Conservation (phyloP, 768 basidiomycete species). For the Hemileccinum impolitum region DNA sequence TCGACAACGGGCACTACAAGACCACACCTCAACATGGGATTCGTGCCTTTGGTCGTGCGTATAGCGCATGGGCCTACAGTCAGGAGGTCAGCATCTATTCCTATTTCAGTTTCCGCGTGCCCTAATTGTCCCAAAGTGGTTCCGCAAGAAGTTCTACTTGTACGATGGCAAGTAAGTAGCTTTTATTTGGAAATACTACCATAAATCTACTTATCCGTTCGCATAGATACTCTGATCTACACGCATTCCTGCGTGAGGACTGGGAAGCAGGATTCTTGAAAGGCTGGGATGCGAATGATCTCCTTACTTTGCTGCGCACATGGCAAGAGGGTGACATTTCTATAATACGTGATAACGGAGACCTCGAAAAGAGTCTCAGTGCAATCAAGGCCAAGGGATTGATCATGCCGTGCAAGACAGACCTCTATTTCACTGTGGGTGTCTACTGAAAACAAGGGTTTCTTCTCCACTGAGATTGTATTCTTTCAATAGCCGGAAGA, state of each 20-base stretch:
- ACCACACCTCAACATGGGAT: constrained; percentile 45
- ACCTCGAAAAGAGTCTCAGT: constrained; percentile 38
- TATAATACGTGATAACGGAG: constrained; percentile 38
- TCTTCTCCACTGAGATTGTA: too few species aligned
- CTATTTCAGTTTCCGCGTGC: background rate
- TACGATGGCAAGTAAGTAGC: constrained; percentile 36
- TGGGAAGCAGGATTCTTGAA: constrained; percentile 47
- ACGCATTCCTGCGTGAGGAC: constrained; percentile 47
- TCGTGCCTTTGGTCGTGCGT: constrained; percentile 54
- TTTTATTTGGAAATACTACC: too few species aligned
- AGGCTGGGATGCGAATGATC: constrained; percentile 54
- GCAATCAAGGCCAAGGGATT: constrained; percentile 50
- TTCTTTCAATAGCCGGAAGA: constrained; percentile 47
- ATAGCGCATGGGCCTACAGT: constrained; percentile 58
- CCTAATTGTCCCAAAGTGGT: constrained; percentile 42
- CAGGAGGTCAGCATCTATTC: constrained; percentile 39
- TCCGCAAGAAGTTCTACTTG: constrained; percentile 45
- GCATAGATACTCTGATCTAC: constrained; percentile 43
- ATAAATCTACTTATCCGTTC: background rate
- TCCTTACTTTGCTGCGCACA: constrained; percentile 45
- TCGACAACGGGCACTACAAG: constrained; percentile 51
- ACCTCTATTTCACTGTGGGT: constrained; percentile 53
- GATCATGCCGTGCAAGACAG: constrained; percentile 58
- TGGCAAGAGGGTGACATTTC: constrained; percentile 52
- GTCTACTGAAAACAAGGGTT: background rate